These are phyloP conservation scores for Hippophae tibetana DNA, from an alignment of 306 rosid genomes.

Conservation along the genomic window DNA sequence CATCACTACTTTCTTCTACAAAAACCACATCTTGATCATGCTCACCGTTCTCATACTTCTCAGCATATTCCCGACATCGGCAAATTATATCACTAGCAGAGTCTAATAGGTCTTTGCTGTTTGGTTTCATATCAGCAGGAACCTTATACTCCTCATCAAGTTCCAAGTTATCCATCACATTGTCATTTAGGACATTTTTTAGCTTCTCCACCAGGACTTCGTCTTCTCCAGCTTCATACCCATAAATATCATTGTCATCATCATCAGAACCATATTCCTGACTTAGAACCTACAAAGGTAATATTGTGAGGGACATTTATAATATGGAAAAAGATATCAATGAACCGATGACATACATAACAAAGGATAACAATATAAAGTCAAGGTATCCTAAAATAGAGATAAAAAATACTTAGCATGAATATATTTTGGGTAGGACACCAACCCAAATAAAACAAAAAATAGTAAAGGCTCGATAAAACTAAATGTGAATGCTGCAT, in stretches of 20 bases:
- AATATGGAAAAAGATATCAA: background rate
- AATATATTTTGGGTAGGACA: no score
- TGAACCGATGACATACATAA: no score
- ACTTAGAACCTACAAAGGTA: slow-evolving; percentile 40
- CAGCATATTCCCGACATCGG: slow-evolving; percentile 70
- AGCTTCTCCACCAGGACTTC: slow-evolving; percentile 62
- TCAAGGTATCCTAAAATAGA: no score
- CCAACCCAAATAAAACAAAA: no score
- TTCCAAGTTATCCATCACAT: slow-evolving; percentile 35
- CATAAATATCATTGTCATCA: slow-evolving; percentile 23
- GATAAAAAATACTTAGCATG: no score
- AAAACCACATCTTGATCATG: slow-evolving; percentile 33
- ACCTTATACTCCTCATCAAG: slow-evolving; percentile 39
- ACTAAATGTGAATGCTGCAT: no score
- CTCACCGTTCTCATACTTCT: slow-evolving; percentile 62
- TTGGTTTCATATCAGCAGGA: slow-evolving; percentile 53
- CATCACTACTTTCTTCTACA: slow-evolving; percentile 76
- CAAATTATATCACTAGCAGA: slow-evolving; percentile 52
- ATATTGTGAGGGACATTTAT: slow-evolving; percentile 10
- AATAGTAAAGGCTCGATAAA: no score
- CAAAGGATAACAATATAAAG: no score
- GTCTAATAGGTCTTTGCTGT: slow-evolving; percentile 33
- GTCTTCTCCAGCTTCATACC: slow-evolving; percentile 46
- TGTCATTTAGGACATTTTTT: slow-evolving; percentile 33
- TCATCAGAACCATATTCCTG: slow-evolving; percentile 52